A percentile compares a stretch with the other conserved stretches of the same genome.
These are phyloP conservation scores for Phenoliferia sp. DNA, from an alignment of 1,284 basidiomycete species.

Conservation along the genomic window DNA sequence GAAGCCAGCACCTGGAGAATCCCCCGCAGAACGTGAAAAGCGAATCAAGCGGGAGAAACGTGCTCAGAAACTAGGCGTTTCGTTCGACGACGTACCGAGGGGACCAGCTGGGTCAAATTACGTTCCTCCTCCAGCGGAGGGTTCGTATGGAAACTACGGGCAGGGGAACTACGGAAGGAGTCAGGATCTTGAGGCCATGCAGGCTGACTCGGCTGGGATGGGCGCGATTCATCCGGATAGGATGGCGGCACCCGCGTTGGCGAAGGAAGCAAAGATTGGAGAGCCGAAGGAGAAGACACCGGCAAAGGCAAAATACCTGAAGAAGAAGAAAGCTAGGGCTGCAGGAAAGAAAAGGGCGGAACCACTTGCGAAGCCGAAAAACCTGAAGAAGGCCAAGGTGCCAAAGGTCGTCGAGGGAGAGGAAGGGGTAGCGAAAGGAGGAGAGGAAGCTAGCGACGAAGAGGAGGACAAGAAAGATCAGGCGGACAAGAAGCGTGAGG, in stretches of 20 bases:
- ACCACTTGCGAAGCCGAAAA: constrained; percentile 44
- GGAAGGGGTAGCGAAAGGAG: not conserved
- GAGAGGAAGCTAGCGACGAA: constrained; percentile 9
- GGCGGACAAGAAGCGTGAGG: constrained; percentile 15
- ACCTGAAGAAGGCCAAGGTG: constrained; percentile 22
- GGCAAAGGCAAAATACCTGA: constrained; percentile 61
- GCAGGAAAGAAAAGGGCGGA: constrained; percentile 52
- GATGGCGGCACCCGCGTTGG: constrained; percentile 10
- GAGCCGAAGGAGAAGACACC: constrained; percentile 48
- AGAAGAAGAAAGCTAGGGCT: constrained; percentile 59
- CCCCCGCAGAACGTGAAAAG: constrained; percentile 26
- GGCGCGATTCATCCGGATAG: constrained; percentile 14
- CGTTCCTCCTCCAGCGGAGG: constrained; percentile 6
- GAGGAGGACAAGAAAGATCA: constrained; percentile 28
- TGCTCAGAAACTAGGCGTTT: constrained; percentile 6
- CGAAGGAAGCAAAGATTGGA: constrained; percentile 20
- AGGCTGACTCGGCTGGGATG: not conserved
- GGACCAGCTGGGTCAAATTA: not conserved
- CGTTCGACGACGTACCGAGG: not conserved
- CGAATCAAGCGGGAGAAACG: constrained; percentile 29
- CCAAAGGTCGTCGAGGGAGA: constrained; percentile 3
- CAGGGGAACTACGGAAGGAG: not conserved
- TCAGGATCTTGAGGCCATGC: not conserved
- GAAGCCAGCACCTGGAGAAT: constrained; percentile 17
- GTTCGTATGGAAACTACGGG: not conserved